Evolutionary conservation across 768 basidiomycete genomes (phyloP).

Genomic region (Russula sp.): DNA sequence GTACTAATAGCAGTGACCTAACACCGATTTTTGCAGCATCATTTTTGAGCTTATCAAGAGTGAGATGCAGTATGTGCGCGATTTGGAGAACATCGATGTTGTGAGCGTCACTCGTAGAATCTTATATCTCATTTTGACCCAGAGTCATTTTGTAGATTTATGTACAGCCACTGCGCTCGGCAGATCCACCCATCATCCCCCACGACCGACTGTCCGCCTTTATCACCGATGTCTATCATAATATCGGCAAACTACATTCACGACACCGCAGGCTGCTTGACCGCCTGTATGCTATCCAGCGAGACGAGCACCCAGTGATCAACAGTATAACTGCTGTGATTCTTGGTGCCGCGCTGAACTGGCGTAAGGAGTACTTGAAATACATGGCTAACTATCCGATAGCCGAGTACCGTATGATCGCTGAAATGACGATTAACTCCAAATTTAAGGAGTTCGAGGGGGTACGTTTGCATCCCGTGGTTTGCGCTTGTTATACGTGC

Average conservation of each 20-base stretch:
- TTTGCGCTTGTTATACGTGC: neutral
- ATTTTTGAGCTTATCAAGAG: conserved; percentile 94
- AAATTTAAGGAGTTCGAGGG: conserved; percentile 79
- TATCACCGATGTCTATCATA: conserved; percentile 84
- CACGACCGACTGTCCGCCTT: conserved; percentile 65
- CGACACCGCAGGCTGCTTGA: conserved; percentile 75
- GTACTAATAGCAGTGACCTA: neutral
- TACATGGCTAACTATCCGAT: conserved; percentile 90
- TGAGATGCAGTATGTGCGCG: conserved; percentile 92
- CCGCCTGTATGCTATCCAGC: conserved; percentile 77
- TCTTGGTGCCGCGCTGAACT: conserved; percentile 85
- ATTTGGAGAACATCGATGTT: conserved; percentile 76
- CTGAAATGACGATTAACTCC: conserved; percentile 77
- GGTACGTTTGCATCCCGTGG: conserved; percentile 35
- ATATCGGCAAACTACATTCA: conserved; percentile 64
- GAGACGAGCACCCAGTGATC: conserved; percentile 79
- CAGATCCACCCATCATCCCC: conserved; percentile 73
- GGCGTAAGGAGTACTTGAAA: conserved; percentile 87
- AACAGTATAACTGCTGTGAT: conserved; percentile 75
- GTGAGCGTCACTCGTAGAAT: conserved; percentile 36
- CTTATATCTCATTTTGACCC: neutral
- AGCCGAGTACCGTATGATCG: conserved; percentile 79
- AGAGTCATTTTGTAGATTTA: conserved; percentile 55
- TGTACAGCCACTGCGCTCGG: conserved; percentile 62
- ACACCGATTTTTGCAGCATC: conserved; percentile 41